These are phyloP conservation scores for Kwoniella mangroviensis DNA, from an alignment of 768 basidiomycete genomes.

Conservation along the genomic window DNA sequence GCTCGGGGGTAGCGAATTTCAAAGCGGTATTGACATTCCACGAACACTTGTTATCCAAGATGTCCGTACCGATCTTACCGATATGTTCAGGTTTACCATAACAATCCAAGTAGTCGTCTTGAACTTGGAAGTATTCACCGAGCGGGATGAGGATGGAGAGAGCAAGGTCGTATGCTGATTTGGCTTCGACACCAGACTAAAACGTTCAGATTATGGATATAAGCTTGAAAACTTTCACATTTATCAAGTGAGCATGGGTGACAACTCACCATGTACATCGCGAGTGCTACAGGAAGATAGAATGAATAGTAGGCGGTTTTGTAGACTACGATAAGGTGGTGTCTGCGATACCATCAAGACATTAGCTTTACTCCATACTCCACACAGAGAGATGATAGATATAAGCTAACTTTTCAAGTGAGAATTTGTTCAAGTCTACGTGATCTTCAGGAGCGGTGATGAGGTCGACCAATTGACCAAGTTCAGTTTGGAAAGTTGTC, in stretches of 20 bases:
- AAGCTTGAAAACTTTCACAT: background rate
- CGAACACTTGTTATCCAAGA: conserved; percentile 97
- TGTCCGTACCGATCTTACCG: conserved; percentile 97
- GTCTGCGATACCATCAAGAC: conserved; percentile 62
- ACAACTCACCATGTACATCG: conserved; percentile 69
- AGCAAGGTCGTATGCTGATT: conserved; percentile 72
- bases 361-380: conserved; percentile 9
- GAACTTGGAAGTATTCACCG: conserved; percentile 98
- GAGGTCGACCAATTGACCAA: conserved; percentile 93
- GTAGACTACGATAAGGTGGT: conserved; percentile 90
- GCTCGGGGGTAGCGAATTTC: conserved; percentile 58
- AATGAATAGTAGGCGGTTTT: conserved; percentile 98
- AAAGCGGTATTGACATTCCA: conserved; percentile 94
- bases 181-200: conserved; percentile 60
- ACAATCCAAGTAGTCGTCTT: conserved; percentile 96
- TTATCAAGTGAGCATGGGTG: background rate
- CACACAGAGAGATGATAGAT: too few relatives aligned
- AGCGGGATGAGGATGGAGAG: conserved; percentile 82
- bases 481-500: conserved; percentile 85
- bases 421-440: conserved; percentile 87
- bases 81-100: conserved; percentile 86
- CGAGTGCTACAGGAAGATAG: conserved; percentile 96
- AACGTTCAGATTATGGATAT: background rate
- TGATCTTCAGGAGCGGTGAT: conserved; percentile 91
- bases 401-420: conserved; percentile 71